Evolutionary conservation across 2,329 filamentous ascomycete species (phyloP).

Genomic region (Aaosphaeria pasadenensis): DNA sequence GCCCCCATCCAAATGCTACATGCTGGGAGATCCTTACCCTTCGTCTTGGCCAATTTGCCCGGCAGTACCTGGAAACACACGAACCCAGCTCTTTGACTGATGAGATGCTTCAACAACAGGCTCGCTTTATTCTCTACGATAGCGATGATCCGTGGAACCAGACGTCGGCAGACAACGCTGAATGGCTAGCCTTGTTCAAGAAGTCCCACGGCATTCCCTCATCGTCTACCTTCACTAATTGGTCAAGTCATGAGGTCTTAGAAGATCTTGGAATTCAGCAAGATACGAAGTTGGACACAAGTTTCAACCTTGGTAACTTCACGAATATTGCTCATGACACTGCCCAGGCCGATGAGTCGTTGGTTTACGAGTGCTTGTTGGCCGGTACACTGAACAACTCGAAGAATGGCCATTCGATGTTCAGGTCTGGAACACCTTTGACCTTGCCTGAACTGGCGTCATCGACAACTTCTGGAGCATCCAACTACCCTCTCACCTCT

Average conservation of each 20-base stretch:
- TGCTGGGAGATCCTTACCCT: slow-evolving; percentile 52
- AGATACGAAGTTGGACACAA: slow-evolving; percentile 20
- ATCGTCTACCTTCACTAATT: slow-evolving; percentile 4
- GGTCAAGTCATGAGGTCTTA: slow-evolving; percentile 21
- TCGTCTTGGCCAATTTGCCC: slow-evolving; percentile 44
- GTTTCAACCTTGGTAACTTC: slow-evolving; percentile 29
- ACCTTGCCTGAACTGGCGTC: slow-evolving; percentile 16
- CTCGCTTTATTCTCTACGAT: slow-evolving; percentile 48
- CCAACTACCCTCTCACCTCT: slow-evolving; percentile 11
- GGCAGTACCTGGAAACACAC: slow-evolving; percentile 36
- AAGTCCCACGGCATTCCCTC: slow-evolving; percentile 44
- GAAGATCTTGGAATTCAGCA: slow-evolving; percentile 32
- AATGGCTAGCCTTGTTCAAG: slow-evolving; percentile 50
- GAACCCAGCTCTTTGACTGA: slow-evolving; percentile 42
- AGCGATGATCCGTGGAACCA: slow-evolving; percentile 50
- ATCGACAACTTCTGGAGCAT: slow-evolving; percentile 10
- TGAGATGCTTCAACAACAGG: slow-evolving; percentile 48
- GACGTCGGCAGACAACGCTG: slow-evolving; percentile 38
- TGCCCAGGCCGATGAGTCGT: slow-evolving; percentile 10
- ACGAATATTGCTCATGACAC: slow-evolving; percentile 6
- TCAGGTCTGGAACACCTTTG: slow-evolving; percentile 7
- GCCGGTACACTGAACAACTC: slow-evolving; percentile 18
- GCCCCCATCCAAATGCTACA: slow-evolving; percentile 30
- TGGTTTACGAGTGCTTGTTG: slow-evolving; percentile 24
- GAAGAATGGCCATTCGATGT: slow-evolving; percentile 9